Evolutionary conservation across 2,329 filamentous ascomycete genomes (phyloP), one percentile per base, ranked within the genome.

Genomic region (Teratosphaeria destructans): DNA sequence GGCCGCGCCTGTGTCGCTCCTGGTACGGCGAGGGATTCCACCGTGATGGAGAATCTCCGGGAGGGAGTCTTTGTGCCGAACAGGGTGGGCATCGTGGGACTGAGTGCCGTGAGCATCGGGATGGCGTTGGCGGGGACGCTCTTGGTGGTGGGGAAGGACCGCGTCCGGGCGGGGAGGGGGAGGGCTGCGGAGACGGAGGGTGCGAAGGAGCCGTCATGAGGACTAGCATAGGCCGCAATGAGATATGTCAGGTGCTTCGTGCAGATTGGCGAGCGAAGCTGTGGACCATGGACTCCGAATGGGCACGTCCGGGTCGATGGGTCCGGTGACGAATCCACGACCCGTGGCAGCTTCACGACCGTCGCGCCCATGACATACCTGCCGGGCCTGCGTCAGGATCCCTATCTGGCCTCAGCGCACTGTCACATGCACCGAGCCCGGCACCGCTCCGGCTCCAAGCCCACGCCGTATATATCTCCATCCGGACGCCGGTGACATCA

Each of bases 11-110:
- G 75, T 57, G 75, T 81, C 26, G 71, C 73, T 16, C 80, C 81
- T 66, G 79, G 77, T 10, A 78, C 77, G 10, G 66, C 68, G 56
- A 71, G 78, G 37, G 81, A 81, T 63, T 81, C 81, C 64, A 70
- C 71, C 23, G 76, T 73, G 16, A 65, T 80, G 69, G 68, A 70
- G 43, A 62, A 72, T 54, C 65, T 80, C 34, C 72, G 79, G 70
- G 67, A 71, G 55, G 78, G 78, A 4, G 61, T 76, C 29, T 81
- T 80, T 58, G 67, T 68, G 58, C 73, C 72, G 37, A 72, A 71
- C 57, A 66, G 67, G 10, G 65, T 67, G 27, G 72, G 68, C 3
- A 64, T 69, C 4, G 63, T 65, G 35, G 61, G 67, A 11, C 60
- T 70, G 53, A 65, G 66, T 56, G 67, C 67, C 37, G 64, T 69